Base-by-base conservation (phyloP, 208 protist genomes). In the Wallacemonas sp. region DNA sequence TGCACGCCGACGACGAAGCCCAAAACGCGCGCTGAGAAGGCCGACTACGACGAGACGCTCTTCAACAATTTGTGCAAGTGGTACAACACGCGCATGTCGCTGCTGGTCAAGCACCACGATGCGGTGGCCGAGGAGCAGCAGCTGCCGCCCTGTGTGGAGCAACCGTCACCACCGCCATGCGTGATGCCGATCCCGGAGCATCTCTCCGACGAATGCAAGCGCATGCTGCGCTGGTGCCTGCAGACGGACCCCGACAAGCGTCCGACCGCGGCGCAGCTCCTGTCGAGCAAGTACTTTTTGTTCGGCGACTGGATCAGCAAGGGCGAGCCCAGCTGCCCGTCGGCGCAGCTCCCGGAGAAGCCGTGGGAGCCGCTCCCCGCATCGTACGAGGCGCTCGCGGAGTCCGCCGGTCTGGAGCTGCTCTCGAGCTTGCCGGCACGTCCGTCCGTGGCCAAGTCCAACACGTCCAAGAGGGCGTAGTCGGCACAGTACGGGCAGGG, bases 231-330 rank as follows among this genome's bases (percentile, higher is more conserved):
- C 26, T 68, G 68, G 70, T 93, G 87, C 62, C 66, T 93, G 64
- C 74, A 79, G 39, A 26, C 42, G 7, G 77, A 87, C 45, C 77
- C 84, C 1, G 46, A 61, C 18, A 66, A 71, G 61, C 84, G 87
- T 1, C 87, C 87, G 4, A 87, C 84, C 1, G 87, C 77, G 32
- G 79, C 77, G 64, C 82, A 90, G 65, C 75, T 93, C 33, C 72
- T 93, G 44, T 72, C 71, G 38, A 70, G 65, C 31, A 79, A 72
- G 50, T 93, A 93, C 68, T 93, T 93, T 64, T 55, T 90, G 55
- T 64, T 93, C 31, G 84, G 82, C 12, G 71, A 87, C 32, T 93
- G 87, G 85, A 86, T 87, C 28, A 67, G 33, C 64, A 4, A 49
- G 5, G 32, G 46, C 22, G 48, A 39, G 48, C 38, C 45, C 3